Evolutionary conservation across 2,329 filamentous ascomycete genomes (phyloP).

Genomic region (Phoma sp.): DNA sequence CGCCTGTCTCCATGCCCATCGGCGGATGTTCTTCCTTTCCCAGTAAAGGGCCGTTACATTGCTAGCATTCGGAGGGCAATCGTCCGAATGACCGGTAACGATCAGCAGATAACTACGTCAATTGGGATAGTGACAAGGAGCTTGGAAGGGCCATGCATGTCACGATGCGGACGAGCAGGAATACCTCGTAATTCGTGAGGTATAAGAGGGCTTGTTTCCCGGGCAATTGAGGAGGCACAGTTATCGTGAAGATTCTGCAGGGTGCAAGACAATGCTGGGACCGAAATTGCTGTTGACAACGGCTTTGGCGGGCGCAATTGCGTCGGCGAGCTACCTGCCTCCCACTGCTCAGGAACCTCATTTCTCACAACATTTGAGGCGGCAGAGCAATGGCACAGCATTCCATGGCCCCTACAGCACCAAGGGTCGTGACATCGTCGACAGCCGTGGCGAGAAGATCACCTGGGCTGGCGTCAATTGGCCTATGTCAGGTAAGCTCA

Average conservation of each 20-base stretch:
- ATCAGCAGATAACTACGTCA: slow-evolving; percentile 23
- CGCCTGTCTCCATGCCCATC: slow-evolving; percentile 1
- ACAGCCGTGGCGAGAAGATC: slow-evolving; percentile 51
- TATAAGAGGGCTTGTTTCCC: slow-evolving; percentile 9
- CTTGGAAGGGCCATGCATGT: slow-evolving; percentile 13
- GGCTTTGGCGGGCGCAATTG: slow-evolving; percentile 24
- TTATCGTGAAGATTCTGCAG: background rate
- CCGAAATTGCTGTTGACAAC: slow-evolving; percentile 25
- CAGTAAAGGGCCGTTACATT: slow-evolving; percentile 3
- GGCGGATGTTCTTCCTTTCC: slow-evolving; percentile 10
- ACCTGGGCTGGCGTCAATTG: slow-evolving; percentile 69
- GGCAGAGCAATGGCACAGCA: slow-evolving; percentile 28
- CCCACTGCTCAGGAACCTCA: slow-evolving; percentile 20
- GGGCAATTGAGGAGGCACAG: slow-evolving; percentile 12
- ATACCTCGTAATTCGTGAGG: background rate
- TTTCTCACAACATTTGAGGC: slow-evolving; percentile 28
- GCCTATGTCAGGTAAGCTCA: slow-evolving; percentile 49
- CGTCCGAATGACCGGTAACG: slow-evolving; percentile 25
- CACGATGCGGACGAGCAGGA: slow-evolving; percentile 4
- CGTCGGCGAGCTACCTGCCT: slow-evolving; percentile 25
- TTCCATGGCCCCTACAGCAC: slow-evolving; percentile 47
- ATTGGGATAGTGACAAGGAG: slow-evolving; percentile 23
- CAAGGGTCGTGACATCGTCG: slow-evolving; percentile 48
- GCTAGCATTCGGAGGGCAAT: slow-evolving; percentile 27
- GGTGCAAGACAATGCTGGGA: slow-evolving; percentile 26